These are phyloP conservation scores for Heracleum sosnowskyi DNA, from an alignment of 129 eudicot genomes.

Conservation along the genomic window DNA sequence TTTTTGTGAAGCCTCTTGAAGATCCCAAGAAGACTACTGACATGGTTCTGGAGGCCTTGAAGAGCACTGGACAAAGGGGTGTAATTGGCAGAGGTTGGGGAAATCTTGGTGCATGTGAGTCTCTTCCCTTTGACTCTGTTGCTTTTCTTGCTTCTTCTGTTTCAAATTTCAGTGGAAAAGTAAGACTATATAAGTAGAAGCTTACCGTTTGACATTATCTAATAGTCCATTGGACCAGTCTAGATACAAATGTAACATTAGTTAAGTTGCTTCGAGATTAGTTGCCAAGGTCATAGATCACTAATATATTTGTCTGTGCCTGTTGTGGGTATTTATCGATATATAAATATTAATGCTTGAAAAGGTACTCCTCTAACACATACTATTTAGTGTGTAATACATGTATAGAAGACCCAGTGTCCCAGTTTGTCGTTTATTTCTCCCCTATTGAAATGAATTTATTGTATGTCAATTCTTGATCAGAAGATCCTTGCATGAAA, in stretches of 20 bases:
- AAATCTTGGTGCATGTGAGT: conserved; percentile 89
- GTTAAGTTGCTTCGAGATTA: not conserved
- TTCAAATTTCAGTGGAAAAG: not conserved
- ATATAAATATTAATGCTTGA: not conserved
- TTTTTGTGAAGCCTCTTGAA: conserved; percentile 66
- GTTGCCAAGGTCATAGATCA: not conserved
- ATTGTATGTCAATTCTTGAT: not conserved
- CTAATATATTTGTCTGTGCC: not conserved
- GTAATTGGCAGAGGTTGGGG: conserved; percentile 98
- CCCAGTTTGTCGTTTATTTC: not conserved
- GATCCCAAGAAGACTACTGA: conserved; percentile 68
- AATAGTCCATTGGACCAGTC: not conserved
- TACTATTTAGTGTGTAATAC: not conserved
- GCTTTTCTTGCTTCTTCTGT: not conserved
- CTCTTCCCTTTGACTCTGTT: conserved; percentile 12
- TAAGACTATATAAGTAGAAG: not conserved
- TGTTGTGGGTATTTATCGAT: not conserved
- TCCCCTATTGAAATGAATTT: not conserved
- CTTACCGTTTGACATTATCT: not conserved
- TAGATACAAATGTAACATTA: not conserved
- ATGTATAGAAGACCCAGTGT: not conserved
- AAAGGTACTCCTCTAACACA: not conserved
- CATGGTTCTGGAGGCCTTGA: conserved; percentile 80
- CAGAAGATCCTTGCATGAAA: not conserved
- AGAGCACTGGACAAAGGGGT: conserved; percentile 86